These are phyloP conservation scores for Helminthosporium solani DNA, from an alignment of 2,329 filamentous ascomycete species.

Conservation along the genomic window DNA sequence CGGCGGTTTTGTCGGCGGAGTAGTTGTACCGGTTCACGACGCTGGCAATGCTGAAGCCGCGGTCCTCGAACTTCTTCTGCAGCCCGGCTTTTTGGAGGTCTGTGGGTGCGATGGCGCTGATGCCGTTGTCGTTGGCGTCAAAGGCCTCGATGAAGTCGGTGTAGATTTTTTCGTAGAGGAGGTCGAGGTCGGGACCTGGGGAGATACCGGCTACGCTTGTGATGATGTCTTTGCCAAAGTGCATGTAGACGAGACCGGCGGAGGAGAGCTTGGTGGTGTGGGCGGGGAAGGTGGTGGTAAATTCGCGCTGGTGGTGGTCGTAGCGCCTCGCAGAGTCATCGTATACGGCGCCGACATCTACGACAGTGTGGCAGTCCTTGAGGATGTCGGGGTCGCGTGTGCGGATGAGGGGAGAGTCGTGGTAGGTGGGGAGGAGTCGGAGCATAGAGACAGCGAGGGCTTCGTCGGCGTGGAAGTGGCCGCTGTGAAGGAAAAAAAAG, in stretches of 20 bases:
- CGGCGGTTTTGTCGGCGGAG: constrained; percentile 50
- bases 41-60: constrained; percentile 80
- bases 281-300: constrained; percentile 79
- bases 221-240: constrained; percentile 87
- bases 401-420: constrained; percentile 71
- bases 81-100: constrained; percentile 69
- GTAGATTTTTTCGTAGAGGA: constrained; percentile 89
- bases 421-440: constrained; percentile 80
- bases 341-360: constrained; percentile 97
- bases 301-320: constrained; percentile 96
- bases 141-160: constrained; percentile 91
- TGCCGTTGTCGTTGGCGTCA: constrained; percentile 96
- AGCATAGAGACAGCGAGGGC: constrained; percentile 96
- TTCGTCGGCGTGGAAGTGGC: constrained; percentile 98
- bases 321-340: constrained; percentile 74
- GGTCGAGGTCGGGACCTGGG: constrained; percentile 65
- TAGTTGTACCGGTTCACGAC: constrained; percentile 87
- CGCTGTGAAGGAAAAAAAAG: no score
- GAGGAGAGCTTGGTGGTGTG: constrained; percentile 87
- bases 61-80: constrained; percentile 78
- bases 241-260: constrained; percentile 91
- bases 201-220: constrained; percentile 62
- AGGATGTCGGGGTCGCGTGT: constrained; percentile 82
- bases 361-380: constrained; percentile 84
- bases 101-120: constrained; percentile 75